These are phyloP conservation scores for Trichosporon coremiiforme DNA, from an alignment of 1,284 basidiomycete genomes.

Conservation along the genomic window DNA sequence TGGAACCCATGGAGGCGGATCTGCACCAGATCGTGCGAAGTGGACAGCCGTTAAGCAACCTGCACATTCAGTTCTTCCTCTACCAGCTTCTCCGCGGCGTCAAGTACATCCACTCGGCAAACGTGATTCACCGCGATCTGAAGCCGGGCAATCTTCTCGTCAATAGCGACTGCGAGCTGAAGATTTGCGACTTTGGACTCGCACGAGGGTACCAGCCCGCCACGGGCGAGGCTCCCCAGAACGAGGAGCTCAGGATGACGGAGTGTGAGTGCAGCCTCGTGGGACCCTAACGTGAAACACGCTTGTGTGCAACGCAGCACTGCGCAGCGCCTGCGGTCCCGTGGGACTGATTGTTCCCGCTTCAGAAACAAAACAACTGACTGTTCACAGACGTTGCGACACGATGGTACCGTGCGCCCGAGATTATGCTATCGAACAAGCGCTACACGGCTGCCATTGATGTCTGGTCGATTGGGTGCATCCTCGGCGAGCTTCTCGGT, in stretches of 20 bases:
- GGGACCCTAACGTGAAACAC: too few species aligned
- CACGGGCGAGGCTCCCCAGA: slow-evolving; percentile 57
- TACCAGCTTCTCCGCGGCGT: slow-evolving; percentile 93
- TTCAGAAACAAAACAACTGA: neutral
- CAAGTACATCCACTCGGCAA: slow-evolving; percentile 86
- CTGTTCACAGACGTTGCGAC: slow-evolving; percentile 58
- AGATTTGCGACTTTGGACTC: slow-evolving; percentile 98
- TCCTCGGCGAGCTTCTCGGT: slow-evolving; percentile 84
- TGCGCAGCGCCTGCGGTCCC: slow-evolving; percentile 2
- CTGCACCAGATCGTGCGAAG: slow-evolving; percentile 93
- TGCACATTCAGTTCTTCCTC: slow-evolving; percentile 96
- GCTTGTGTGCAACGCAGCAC: too few species aligned
- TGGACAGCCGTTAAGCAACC: slow-evolving; percentile 82
- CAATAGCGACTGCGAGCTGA: slow-evolving; percentile 95
- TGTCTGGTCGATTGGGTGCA: slow-evolving; percentile 95
- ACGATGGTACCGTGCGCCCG: slow-evolving; percentile 93
- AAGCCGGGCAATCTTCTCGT: slow-evolving; percentile 92
- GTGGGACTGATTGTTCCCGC: neutral
- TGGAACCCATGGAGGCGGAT: slow-evolving; percentile 76
- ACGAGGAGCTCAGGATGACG: slow-evolving; percentile 42
- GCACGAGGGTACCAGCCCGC: slow-evolving; percentile 59
- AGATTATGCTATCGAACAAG: slow-evolving; percentile 75
- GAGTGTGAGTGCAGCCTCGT: slow-evolving; percentile 47
- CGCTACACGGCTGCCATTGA: slow-evolving; percentile 66
- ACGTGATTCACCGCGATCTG: slow-evolving; percentile 85